Percentiles rank a stretch among this genome's conserved stretches.
These are phyloP conservation scores for Diaporthe aspalathi DNA, from an alignment of 2,329 filamentous ascomycete genomes.

Conservation along the genomic window DNA sequence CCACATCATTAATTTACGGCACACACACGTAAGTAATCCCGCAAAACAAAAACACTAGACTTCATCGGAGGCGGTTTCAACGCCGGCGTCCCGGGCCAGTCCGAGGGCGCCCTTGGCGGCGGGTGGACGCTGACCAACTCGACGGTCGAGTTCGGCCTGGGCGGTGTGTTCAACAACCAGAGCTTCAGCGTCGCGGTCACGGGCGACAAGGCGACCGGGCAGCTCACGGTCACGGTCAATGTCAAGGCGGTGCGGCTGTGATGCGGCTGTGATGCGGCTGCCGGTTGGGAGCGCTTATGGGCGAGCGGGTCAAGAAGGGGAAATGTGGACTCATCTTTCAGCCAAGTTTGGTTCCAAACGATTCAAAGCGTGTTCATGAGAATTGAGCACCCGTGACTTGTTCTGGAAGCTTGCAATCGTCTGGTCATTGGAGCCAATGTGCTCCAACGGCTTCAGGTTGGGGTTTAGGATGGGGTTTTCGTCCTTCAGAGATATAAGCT, in stretches of 20 bases:
- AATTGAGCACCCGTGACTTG: not conserved
- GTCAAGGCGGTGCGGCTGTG: not conserved
- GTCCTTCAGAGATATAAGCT: not conserved
- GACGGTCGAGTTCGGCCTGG: slow-evolving; percentile 26
- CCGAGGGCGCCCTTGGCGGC: slow-evolving; percentile 6
- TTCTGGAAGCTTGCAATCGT: not conserved
- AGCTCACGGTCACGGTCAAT: slow-evolving; percentile 11
- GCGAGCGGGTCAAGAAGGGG: no score
- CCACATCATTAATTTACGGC: no score
- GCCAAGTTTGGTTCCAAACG: not conserved
- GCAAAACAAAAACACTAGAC: no score
- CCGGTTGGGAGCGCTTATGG: no score
- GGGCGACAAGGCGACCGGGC: slow-evolving; percentile 12
- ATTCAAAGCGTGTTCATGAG: not conserved
- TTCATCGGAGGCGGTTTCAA: slow-evolving; percentile 20
- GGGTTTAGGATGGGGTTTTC: no score
- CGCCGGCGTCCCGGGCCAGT: slow-evolving; percentile 8
- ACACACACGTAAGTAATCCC: no score
- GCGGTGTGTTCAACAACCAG: slow-evolving; percentile 16
- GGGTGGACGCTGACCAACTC: slow-evolving; percentile 23
- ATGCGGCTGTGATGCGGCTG: not conserved
- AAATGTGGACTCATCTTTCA: not conserved
- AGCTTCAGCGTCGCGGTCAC: slow-evolving; percentile 22
- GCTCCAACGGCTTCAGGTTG: not conserved
- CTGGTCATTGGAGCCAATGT: not conserved